phyloP scores from a whole-genome alignment of 2,329 filamentous ascomycete genomes.

The Xylariomycetidae sp. region DNA sequence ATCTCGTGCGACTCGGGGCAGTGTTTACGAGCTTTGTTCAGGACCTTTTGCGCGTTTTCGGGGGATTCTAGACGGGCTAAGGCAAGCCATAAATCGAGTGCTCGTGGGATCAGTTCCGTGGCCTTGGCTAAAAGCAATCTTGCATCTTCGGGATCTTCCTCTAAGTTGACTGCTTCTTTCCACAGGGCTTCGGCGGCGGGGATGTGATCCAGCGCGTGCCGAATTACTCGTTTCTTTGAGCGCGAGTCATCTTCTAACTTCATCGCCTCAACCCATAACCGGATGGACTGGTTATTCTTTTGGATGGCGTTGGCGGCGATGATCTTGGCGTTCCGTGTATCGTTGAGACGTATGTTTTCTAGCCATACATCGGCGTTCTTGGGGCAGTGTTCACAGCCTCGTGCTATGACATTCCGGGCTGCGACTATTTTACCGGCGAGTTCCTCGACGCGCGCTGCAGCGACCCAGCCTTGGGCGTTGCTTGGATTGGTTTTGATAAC shows the following conservation, averaged over 20 bases:
- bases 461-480: slow-evolving; percentile 94
- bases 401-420: slow-evolving; percentile 80
- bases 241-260: slow-evolving; percentile 77
- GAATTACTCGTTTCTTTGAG: slow-evolving; percentile 87
- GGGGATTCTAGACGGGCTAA: slow-evolving; percentile 84
- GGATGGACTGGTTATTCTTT: slow-evolving; percentile 81
- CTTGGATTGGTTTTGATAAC: slow-evolving; percentile 96
- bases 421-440: slow-evolving; percentile 87
- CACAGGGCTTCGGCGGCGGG: slow-evolving; percentile 94
- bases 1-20: slow-evolving; percentile 91
- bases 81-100: slow-evolving; percentile 92
- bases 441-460: slow-evolving; percentile 87
- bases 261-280: slow-evolving; percentile 94
- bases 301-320: slow-evolving; percentile 93
- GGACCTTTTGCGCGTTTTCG: slow-evolving; percentile 87
- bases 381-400: slow-evolving; percentile 85
- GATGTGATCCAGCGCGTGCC: slow-evolving; percentile 86
- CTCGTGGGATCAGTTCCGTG: slow-evolving; percentile 89
- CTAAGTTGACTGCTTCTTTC: slow-evolving; percentile 95
- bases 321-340: slow-evolving; percentile 88
- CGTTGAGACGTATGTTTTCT: slow-evolving; percentile 90
- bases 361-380: slow-evolving; percentile 95
- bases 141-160: slow-evolving; percentile 85
- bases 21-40: slow-evolving; percentile 92
- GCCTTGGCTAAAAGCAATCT: slow-evolving; percentile 87